Base-by-base conservation (phyloP, 768 basidiomycete genomes). In the Phylloporus scabripes region DNA sequence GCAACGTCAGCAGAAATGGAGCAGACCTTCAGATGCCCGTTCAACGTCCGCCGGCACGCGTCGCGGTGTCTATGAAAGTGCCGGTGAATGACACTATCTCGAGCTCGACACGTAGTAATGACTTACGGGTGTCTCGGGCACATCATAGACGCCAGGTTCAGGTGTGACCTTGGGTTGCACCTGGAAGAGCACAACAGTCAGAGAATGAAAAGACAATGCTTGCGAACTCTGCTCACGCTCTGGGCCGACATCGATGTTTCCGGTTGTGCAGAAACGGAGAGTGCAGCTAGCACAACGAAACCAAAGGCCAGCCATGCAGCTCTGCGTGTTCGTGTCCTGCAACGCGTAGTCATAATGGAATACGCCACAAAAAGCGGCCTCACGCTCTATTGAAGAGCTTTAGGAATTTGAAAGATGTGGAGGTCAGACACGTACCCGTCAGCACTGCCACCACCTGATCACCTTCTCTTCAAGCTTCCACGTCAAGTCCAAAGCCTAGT, bases 261-360 rank as follows among this genome's bases (percentile, higher is more conserved):
- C 40, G 57, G 52, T 15, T 73, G 74, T 42, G 74, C 74, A 45
- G 76, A 72, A 29, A 73, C 71, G 46, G 75, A 68, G 38, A 74
- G 62, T 23, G 70, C 72, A 34, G 75, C 67, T 20, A 82, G 62
- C 47, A 76, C 76, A 55, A 81, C 68, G 54, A 83, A 71, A 49
- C 77, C 78, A 65, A 82, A 80, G 42, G 79, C 79, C 39, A 83
- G 63, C 81, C 82, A 83, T 41, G 74, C 69, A 40, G 77, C 77
- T 58, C 76, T 78, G 55, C 70, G 61, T 51, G 55, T 60, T 33
- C 54, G 59, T 42, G 57, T 50, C 51, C 54, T 47, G 26, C 43
- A 53, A 55, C 61, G 52, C 42, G 39, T 20, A 33, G 51, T 18
- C 64, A 68, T 68, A 21, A 7, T 28, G 28, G 17, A 32, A n/a